Conservation (phyloP, 805 yeast species). For the Suhomyces prunicola region DNA sequence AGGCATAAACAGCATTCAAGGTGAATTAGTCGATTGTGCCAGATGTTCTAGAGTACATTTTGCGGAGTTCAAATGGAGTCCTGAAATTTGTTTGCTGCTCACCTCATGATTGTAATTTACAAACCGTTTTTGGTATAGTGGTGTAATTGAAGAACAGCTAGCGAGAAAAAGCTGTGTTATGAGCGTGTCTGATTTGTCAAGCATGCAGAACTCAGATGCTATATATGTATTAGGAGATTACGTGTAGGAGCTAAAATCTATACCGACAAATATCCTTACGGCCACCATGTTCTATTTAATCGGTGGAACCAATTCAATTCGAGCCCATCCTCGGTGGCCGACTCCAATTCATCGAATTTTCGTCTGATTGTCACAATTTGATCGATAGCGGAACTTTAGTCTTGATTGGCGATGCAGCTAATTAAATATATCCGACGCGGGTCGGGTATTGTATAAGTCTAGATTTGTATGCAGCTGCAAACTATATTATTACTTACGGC, state of each 20-base stretch:
- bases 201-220: background rate
- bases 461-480: background rate
- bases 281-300: background rate
- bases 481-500: background rate
- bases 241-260: background rate
- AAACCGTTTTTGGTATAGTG: background rate
- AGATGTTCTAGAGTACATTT: background rate
- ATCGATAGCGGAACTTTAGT: background rate
- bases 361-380: background rate
- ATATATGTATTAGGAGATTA: background rate
- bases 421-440: background rate
- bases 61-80: background rate
- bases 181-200: background rate
- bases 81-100: background rate
- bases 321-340: background rate
- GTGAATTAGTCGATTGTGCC: background rate
- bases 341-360: background rate
- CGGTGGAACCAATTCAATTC: background rate
- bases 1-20: background rate
- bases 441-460: background rate
- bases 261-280: background rate
- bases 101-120: background rate
- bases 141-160: background rate
- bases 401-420: background rate
- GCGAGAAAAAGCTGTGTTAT: background rate